These are phyloP conservation scores for Phaeophleospora eucalypticola DNA, from an alignment of 2,329 filamentous ascomycete genomes.

Conservation along the genomic window DNA sequence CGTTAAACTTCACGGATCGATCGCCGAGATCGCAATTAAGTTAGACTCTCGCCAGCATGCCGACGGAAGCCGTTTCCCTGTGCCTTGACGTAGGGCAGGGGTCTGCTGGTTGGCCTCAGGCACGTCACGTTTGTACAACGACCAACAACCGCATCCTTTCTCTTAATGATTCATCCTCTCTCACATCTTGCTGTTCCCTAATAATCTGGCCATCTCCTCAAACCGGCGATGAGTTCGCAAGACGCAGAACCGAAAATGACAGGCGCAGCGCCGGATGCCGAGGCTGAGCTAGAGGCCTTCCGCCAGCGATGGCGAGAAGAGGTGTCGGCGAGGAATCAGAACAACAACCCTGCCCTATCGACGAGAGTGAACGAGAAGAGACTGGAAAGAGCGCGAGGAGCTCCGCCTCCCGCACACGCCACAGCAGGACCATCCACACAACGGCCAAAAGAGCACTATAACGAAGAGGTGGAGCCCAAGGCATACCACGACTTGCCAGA, in stretches of 20 bases:
- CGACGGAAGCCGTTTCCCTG: neutral
- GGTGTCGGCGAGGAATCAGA: conserved; percentile 53
- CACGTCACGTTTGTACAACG: too few relatives aligned
- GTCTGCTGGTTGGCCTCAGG: too few relatives aligned
- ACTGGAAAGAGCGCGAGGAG: conserved; percentile 7
- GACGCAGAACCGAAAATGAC: conserved; percentile 6
- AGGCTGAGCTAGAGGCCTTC: conserved; percentile 77
- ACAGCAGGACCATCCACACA: conserved; percentile 19
- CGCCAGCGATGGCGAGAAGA: conserved; percentile 83
- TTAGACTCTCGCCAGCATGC: neutral
- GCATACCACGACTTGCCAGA: conserved; percentile 45
- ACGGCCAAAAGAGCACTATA: conserved; percentile 32
- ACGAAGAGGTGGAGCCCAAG: conserved; percentile 40
- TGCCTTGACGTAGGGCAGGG: neutral
- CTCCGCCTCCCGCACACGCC: conserved; percentile 6
- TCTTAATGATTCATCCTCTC: neutral
- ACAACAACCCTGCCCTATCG: conserved; percentile 10
- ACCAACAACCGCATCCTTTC: neutral
- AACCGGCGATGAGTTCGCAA: conserved; percentile 10
- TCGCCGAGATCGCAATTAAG: neutral
- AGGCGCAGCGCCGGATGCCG: conserved; percentile 30
- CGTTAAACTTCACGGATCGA: neutral
- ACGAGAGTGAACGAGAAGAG: conserved; percentile 7
- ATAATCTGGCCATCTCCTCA: too few relatives aligned
- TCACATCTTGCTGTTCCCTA: neutral